Evolutionary conservation across 2,329 filamentous ascomycete species (phyloP).

Genomic region (Calonectria multiphialidica): DNA sequence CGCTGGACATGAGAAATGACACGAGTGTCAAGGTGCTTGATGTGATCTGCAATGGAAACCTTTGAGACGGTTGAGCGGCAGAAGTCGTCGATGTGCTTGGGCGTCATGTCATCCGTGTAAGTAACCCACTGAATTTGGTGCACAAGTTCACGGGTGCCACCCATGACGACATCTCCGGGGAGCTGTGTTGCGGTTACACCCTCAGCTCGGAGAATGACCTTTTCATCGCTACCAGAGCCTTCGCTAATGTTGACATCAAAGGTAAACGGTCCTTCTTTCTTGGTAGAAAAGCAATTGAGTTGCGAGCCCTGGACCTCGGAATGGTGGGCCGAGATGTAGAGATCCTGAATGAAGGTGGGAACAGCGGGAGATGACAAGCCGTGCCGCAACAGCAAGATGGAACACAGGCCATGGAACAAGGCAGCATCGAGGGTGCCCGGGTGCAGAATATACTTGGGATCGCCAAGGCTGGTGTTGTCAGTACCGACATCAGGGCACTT

Average conservation of each 20-base stretch:
- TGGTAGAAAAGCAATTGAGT: slow-evolving; percentile 17
- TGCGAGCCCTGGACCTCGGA: slow-evolving; percentile 1
- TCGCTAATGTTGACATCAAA: slow-evolving; percentile 10
- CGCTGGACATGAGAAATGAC: slow-evolving; percentile 18
- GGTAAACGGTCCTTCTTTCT: slow-evolving; percentile 10
- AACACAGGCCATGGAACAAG: slow-evolving; percentile 18
- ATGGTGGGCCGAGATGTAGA: slow-evolving; percentile 10
- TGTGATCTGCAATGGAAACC: not conserved
- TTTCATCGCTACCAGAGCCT: not conserved
- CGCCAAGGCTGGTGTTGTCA: slow-evolving; percentile 8
- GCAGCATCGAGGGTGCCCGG: slow-evolving; percentile 11
- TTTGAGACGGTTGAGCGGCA: not conserved
- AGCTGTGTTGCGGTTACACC: slow-evolving; percentile 9
- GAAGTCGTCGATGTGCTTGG: not conserved
- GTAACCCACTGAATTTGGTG: slow-evolving; percentile 17
- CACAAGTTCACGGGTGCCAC: slow-evolving; percentile 12
- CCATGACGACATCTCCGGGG: slow-evolving; percentile 7
- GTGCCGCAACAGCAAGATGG: slow-evolving; percentile 1
- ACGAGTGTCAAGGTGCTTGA: slow-evolving; percentile 5
- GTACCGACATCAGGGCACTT: slow-evolving; percentile 11
- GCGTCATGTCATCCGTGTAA: slow-evolving; percentile 8
- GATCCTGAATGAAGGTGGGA: slow-evolving; percentile 14
- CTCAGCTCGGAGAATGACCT: slow-evolving; percentile 5
- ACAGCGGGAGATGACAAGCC: slow-evolving; percentile 15
- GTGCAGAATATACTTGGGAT: slow-evolving; percentile 16